Conservation (phyloP, 2,329 filamentous ascomycete species). For the Epichloe festucae region DNA sequence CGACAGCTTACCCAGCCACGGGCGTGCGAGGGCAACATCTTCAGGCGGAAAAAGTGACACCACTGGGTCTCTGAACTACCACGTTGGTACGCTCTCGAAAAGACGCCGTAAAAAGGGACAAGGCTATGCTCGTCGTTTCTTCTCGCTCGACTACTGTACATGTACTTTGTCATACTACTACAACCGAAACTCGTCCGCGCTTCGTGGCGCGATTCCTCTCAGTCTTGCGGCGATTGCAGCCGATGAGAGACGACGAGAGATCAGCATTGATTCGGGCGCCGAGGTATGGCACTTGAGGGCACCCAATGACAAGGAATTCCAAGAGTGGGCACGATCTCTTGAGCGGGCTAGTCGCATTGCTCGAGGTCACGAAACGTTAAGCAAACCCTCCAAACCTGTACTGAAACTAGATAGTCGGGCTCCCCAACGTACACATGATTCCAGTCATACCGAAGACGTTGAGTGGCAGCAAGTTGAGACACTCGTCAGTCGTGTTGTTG, state of each 20-base stretch:
- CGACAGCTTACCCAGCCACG: constrained; percentile 44
- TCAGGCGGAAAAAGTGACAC: constrained; percentile 40
- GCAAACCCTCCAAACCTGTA: constrained; percentile 14
- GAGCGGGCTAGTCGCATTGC: constrained; percentile 65
- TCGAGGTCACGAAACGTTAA: constrained; percentile 33
- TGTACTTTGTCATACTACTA: constrained; percentile 95
- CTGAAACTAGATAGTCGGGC: constrained; percentile 17
- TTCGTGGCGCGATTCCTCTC: constrained; percentile 84
- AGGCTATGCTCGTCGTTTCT: constrained; percentile 85
- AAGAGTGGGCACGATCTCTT: constrained; percentile 73
- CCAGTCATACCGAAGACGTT: constrained; percentile 48
- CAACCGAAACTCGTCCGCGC: constrained; percentile 80
- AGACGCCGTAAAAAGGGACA: constrained; percentile 88
- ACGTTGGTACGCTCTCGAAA: constrained; percentile 79
- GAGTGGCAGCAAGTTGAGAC: constrained; percentile 84
- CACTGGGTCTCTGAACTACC: constrained; percentile 41
- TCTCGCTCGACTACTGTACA: constrained; percentile 88
- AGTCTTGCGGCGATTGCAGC: constrained; percentile 84
- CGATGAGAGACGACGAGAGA: constrained; percentile 77
- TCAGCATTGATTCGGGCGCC: constrained; percentile 91
- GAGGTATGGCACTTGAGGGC: constrained; percentile 94
- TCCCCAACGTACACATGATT: constrained; percentile 16
- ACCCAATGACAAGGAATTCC: constrained; percentile 70
- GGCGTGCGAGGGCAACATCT: constrained; percentile 31
- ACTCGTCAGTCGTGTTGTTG: constrained; percentile 73